A percentile compares a stretch with the other conserved stretches of the same genome.
These are phyloP conservation scores for Bondarzewia mesenterica DNA, from an alignment of 1,284 basidiomycete species.

Conservation along the genomic window DNA sequence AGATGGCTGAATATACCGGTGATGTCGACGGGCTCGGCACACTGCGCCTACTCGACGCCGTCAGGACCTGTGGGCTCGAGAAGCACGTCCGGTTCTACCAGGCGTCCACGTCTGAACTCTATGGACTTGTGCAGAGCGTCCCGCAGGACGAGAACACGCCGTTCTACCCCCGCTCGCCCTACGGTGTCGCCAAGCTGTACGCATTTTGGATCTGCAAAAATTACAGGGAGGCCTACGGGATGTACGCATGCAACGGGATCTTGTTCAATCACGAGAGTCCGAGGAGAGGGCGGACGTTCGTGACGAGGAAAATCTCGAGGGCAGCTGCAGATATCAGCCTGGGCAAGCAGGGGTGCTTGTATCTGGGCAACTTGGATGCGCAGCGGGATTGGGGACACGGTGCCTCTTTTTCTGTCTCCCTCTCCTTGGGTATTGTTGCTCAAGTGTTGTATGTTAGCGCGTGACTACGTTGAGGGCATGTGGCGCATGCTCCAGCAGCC, in stretches of 20 bases:
- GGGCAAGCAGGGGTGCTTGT: slow-evolving; percentile 80
- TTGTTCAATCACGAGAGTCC: slow-evolving; percentile 95
- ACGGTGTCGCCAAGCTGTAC: slow-evolving; percentile 87
- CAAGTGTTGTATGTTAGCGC: slow-evolving; percentile 43
- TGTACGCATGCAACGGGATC: slow-evolving; percentile 89
- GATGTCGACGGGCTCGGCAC: slow-evolving; percentile 91
- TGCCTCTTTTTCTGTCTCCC: slow-evolving; percentile 17
- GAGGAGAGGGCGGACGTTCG: slow-evolving; percentile 84
- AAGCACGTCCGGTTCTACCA: slow-evolving; percentile 87
- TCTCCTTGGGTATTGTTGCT: slow-evolving; percentile 13
- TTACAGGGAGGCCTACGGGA: slow-evolving; percentile 87
- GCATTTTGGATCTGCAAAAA: slow-evolving; percentile 87
- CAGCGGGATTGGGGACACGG: slow-evolving; percentile 93
- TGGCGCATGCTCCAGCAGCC: slow-evolving; percentile 90
- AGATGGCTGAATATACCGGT: slow-evolving; percentile 94
- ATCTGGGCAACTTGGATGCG: slow-evolving; percentile 86
- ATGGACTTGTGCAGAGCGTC: slow-evolving; percentile 82
- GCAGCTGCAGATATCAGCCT: slow-evolving; percentile 84
- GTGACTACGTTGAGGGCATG: slow-evolving; percentile 91
- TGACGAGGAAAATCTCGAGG: slow-evolving; percentile 86
- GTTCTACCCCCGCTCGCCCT: slow-evolving; percentile 89
- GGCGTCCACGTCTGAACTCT: slow-evolving; percentile 89
- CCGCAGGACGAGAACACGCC: slow-evolving; percentile 89
- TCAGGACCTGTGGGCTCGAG: slow-evolving; percentile 86
- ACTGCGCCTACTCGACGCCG: slow-evolving; percentile 84